A percentile compares a stretch with the other conserved stretches of the same genome.
These are phyloP conservation scores for Leccinum uliginosum DNA, from an alignment of 768 basidiomycete genomes.

Conservation along the genomic window DNA sequence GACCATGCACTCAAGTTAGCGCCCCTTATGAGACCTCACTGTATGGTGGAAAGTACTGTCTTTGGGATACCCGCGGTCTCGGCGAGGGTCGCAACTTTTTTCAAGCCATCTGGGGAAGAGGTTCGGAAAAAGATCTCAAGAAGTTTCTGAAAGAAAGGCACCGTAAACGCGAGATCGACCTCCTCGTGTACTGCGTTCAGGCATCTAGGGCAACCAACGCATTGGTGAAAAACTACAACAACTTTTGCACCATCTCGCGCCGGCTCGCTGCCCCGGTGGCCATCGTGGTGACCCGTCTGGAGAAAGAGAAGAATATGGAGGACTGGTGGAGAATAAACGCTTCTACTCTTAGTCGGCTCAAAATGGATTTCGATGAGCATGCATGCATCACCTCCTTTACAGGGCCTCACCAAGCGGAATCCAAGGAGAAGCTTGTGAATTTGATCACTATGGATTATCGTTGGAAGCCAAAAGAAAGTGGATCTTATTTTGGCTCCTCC, in stretches of 20 bases:
- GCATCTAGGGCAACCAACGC: slow-evolving; percentile 31
- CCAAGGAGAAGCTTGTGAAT: slow-evolving; percentile 9
- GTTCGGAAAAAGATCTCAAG: slow-evolving; percentile 17
- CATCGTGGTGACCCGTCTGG: slow-evolving; percentile 33
- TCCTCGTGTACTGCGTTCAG: slow-evolving; percentile 37
- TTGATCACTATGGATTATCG: slow-evolving; percentile 6
- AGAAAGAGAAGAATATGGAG: slow-evolving; percentile 25
- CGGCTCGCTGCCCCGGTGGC: slow-evolving; percentile 33
- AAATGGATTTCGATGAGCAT: slow-evolving; percentile 35
- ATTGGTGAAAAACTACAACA: slow-evolving; percentile 29
- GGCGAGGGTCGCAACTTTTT: slow-evolving; percentile 24
- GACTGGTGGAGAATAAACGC: slow-evolving; percentile 32
- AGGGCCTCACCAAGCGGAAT: slow-evolving; percentile 5
- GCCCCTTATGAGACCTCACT: slow-evolving; percentile 3
- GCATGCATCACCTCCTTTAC: slow-evolving; percentile 36
- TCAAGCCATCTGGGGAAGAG: background rate
- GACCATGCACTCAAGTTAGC: slow-evolving; percentile 13
- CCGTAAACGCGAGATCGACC: slow-evolving; percentile 29
- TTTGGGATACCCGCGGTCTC: slow-evolving; percentile 39
- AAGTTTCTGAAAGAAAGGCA: slow-evolving; percentile 20
- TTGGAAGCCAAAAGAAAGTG: slow-evolving; percentile 8
- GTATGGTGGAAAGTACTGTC: background rate
- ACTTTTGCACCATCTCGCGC: slow-evolving; percentile 34
- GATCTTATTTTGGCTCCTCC: slow-evolving; percentile 10
- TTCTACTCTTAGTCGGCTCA: slow-evolving; percentile 14